A percentile compares a stretch with the other conserved stretches of the same genome.
Evolutionary conservation across 768 basidiomycete genomes (phyloP).

Genomic region (Tricholoma sp.): DNA sequence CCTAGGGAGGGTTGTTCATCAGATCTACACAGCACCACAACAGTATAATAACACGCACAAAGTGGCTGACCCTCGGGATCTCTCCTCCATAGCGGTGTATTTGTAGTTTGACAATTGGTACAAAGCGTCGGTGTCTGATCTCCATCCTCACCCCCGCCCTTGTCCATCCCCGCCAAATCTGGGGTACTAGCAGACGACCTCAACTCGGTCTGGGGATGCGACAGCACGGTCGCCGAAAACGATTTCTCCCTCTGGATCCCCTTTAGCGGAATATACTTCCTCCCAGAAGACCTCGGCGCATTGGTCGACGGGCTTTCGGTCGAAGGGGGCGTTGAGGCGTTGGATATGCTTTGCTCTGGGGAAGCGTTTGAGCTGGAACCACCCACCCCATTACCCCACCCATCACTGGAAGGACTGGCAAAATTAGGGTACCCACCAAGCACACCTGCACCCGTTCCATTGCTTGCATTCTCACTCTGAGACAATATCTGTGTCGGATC

Average conservation of each 20-base stretch:
- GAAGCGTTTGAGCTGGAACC: conserved; percentile 66
- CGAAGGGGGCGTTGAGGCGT: conserved; percentile 71
- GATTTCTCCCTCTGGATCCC: conserved; percentile 50
- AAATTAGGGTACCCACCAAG: conserved; percentile 45
- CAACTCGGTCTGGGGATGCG: conserved; percentile 31
- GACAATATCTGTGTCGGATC: conserved; percentile 86
- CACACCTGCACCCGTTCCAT: conserved; percentile 26
- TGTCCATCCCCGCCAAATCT: conserved; percentile 40
- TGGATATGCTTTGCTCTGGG: conserved; percentile 68
- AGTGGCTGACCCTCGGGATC: conserved; percentile 92
- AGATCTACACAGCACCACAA: conserved; percentile 3
- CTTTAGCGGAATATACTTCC: conserved; percentile 67
- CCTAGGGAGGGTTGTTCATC: conserved; percentile 35
- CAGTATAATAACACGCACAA: conserved; percentile 45
- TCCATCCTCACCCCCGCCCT: conserved; percentile 54
- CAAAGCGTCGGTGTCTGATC: conserved; percentile 78
- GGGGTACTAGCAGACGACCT: conserved; percentile 67
- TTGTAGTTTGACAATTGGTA: conserved; percentile 94
- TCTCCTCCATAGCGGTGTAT: conserved; percentile 89
- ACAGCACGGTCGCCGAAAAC: conserved; percentile 18
- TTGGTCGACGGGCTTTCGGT: conserved; percentile 40
- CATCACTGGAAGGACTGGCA: conserved; percentile 79
- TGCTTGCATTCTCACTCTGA: conserved; percentile 13
- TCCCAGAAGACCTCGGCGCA: conserved; percentile 25
- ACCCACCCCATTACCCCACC: conserved; percentile 65